phyloP scores from a whole-genome alignment of 192 early-diverging fungal species.

The Dispira simplex region DNA sequence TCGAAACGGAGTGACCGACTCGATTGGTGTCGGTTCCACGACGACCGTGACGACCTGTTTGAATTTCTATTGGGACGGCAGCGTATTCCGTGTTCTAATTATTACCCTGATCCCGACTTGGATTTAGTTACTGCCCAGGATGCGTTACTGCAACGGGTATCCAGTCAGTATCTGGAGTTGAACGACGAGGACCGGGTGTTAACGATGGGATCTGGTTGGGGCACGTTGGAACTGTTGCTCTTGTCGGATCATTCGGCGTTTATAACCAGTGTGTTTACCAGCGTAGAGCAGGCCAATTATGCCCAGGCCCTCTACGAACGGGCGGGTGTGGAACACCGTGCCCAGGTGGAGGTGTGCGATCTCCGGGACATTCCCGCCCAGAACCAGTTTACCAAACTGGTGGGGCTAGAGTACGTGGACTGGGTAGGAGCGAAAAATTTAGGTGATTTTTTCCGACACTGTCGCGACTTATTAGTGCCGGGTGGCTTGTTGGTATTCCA shows the following conservation, averaged over 20 bases:
- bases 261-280: slow-evolving; percentile 20
- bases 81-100: slow-evolving; percentile 23
- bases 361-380: slow-evolving; percentile 18
- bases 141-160: slow-evolving; percentile 17
- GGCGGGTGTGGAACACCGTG: slow-evolving; percentile 21
- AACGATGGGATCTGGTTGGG: slow-evolving; percentile 25
- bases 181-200: slow-evolving; percentile 25
- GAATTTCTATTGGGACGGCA: slow-evolving; percentile 25
- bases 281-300: slow-evolving; percentile 22
- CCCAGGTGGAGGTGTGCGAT: slow-evolving; percentile 25
- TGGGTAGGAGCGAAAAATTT: neutral
- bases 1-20: slow-evolving; percentile 15
- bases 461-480: neutral
- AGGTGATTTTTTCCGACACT: slow-evolving; percentile 2
- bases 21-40: slow-evolving; percentile 18
- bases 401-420: neutral
- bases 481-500: neutral
- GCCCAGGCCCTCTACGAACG: slow-evolving; percentile 23
- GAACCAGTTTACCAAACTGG: slow-evolving; percentile 1
- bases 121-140: slow-evolving; percentile 15
- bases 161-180: slow-evolving; percentile 25
- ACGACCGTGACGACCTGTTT: slow-evolving; percentile 23
- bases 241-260: slow-evolving; percentile 21
- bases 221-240: slow-evolving; percentile 26
- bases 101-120: slow-evolving; percentile 20